phyloP scores from a whole-genome alignment of 1,284 basidiomycete genomes.

The Lignosus rhinocerotis region DNA sequence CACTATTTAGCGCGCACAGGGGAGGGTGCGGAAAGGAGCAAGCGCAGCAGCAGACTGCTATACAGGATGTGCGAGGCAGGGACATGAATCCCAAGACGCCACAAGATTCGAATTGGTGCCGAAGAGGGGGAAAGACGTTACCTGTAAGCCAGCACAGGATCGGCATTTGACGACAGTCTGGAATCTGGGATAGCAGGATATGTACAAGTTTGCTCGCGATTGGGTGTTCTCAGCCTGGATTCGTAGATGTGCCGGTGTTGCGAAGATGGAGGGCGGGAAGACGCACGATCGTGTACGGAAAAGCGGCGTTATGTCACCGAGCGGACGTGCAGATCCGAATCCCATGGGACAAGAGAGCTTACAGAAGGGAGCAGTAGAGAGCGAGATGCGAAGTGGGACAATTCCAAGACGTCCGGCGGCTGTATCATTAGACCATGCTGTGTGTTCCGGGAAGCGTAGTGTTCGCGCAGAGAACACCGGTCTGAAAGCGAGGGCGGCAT shows the following conservation, averaged over 20 bases:
- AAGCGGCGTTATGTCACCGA: background rate
- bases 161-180: background rate
- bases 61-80: too few relatives aligned
- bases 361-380: background rate
- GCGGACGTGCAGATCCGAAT: background rate
- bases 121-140: too few relatives aligned
- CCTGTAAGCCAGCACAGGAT: too few relatives aligned
- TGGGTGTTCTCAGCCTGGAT: background rate
- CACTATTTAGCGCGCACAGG: background rate
- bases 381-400: background rate
- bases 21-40: too few relatives aligned
- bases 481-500: background rate
- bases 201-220: background rate
- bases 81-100: too few relatives aligned
- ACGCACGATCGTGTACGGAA: slow-evolving; percentile 1
- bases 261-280: too few relatives aligned
- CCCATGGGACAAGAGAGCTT: background rate
- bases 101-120: too few relatives aligned
- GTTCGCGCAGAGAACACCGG: slow-evolving; percentile 3
- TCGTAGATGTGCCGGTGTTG: background rate
- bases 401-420: background rate
- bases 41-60: too few relatives aligned
- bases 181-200: background rate
- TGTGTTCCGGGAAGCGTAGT: background rate
- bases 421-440: background rate